Evolutionary conservation across 1,284 basidiomycete genomes (phyloP).

Genomic region (Ganoderma resinaceum): DNA sequence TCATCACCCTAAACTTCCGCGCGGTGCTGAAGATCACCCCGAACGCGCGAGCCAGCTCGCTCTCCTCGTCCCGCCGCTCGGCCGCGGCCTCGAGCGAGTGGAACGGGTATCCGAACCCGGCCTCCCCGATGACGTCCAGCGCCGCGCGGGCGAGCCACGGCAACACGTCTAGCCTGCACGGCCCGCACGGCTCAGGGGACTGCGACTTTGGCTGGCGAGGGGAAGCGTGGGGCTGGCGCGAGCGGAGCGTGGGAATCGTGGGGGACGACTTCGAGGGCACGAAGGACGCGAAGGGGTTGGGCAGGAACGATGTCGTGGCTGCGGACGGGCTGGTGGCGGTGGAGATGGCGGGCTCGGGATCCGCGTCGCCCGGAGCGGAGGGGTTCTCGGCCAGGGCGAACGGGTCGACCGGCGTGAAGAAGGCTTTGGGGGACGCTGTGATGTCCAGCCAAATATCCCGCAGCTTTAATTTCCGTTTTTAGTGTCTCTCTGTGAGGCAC

Average conservation of each 20-base stretch:
- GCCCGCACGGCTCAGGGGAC: neutral
- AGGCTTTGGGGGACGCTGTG: constrained; percentile 23
- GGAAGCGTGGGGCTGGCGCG: neutral
- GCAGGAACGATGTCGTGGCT: constrained; percentile 29
- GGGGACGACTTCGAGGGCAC: constrained; percentile 35
- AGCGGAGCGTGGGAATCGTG: constrained; percentile 23
- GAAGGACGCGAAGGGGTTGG: constrained; percentile 39
- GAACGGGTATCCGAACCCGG: constrained; percentile 73
- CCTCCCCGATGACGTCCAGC: constrained; percentile 75
- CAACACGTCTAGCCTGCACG: constrained; percentile 58
- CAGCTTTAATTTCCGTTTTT: constrained; percentile 41
- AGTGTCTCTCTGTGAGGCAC: neutral
- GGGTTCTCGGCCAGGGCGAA: constrained; percentile 16
- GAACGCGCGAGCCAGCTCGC: constrained; percentile 66
- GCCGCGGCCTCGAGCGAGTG: constrained; percentile 48
- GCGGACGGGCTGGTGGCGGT: constrained; percentile 24
- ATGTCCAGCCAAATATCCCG: constrained; percentile 54
- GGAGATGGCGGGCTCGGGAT: constrained; percentile 21
- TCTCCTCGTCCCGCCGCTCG: constrained; percentile 42
- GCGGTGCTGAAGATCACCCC: constrained; percentile 59
- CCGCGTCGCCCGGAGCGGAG: constrained; percentile 1
- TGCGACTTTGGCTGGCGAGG: neutral
- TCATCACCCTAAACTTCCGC: constrained; percentile 57
- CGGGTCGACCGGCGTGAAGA: constrained; percentile 28
- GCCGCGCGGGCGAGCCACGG: constrained; percentile 69